Conservation (phyloP, 805 yeast species). For the Suhomyces xylopsoci region DNA sequence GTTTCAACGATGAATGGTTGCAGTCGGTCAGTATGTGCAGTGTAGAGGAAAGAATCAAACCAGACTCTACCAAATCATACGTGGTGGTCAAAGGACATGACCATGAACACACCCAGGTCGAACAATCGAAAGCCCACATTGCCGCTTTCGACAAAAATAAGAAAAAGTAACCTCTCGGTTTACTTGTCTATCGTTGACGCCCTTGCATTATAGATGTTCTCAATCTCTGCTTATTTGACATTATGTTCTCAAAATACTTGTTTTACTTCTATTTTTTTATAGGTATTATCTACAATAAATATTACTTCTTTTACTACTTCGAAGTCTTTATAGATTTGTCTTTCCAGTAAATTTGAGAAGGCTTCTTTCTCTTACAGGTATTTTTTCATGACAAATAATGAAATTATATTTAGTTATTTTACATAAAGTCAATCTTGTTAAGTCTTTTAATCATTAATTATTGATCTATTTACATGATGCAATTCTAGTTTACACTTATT, state of each 20-base stretch:
- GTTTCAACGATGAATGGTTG: conserved; percentile 72
- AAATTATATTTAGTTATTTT: too few relatives aligned
- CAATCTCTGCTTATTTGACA: background rate
- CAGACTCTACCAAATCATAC: conserved; percentile 35
- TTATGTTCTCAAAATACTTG: background rate
- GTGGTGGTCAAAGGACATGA: conserved; percentile 46
- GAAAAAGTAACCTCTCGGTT: conserved; percentile 35
- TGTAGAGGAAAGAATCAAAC: conserved; percentile 42
- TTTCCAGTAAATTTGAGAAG: too few relatives aligned
- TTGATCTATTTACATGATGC: conserved; percentile 2
- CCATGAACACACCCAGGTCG: conserved; percentile 86
- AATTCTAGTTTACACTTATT: background rate
- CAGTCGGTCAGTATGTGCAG: conserved; percentile 66
- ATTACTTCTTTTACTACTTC: background rate
- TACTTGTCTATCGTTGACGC: background rate
- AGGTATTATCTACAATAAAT: background rate
- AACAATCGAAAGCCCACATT: conserved; percentile 92
- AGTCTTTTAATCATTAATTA: background rate
- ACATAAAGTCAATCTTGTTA: too few relatives aligned
- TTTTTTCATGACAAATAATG: too few relatives aligned
- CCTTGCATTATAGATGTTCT: background rate
- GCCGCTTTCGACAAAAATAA: conserved; percentile 88
- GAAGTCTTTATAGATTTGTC: too few relatives aligned
- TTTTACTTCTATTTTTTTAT: background rate
- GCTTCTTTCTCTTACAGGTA: too few relatives aligned